Conservation (phyloP, 768 basidiomycete species). For the Amanita phalloides region DNA sequence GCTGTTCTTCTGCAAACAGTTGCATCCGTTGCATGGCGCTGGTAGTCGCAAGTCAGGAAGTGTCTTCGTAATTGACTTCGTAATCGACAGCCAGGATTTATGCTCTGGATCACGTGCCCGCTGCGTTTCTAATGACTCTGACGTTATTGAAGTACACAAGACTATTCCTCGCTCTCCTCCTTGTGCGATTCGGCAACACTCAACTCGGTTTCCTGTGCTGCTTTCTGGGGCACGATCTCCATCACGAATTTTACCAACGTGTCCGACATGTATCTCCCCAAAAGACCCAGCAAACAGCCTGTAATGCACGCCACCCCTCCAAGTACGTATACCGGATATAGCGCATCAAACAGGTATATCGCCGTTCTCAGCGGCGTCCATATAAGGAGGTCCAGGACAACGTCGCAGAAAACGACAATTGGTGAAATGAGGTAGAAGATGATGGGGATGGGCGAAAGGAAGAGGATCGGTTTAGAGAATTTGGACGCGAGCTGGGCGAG, state of each 20-base stretch:
- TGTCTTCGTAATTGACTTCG: too few species aligned
- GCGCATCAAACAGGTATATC: constrained; percentile 25
- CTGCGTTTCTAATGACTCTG: too few species aligned
- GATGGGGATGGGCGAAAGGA: constrained; percentile 19
- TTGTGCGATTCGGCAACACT: too few species aligned
- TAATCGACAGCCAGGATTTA: too few species aligned
- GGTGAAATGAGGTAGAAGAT: constrained; percentile 39
- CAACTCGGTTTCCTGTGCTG: too few species aligned
- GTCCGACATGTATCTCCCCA: constrained; percentile 15
- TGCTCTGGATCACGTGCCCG: too few species aligned
- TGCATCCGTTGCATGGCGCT: constrained; percentile 13
- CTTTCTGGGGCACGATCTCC: background rate
- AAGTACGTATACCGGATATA: constrained; percentile 49
- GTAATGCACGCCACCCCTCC: constrained; percentile 44
- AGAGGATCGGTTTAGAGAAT: constrained; percentile 7
- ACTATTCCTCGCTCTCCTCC: too few species aligned
- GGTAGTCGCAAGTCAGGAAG: background rate
- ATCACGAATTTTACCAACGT: background rate
- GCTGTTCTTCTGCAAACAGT: constrained; percentile 39
- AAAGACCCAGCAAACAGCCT: constrained; percentile 33
- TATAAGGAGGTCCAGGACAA: constrained; percentile 31
- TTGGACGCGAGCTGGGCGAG: background rate
- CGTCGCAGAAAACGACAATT: constrained; percentile 26
- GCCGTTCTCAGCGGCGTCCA: constrained; percentile 32
- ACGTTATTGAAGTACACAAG: too few species aligned